These are phyloP conservation scores for Penicillium egyptiacum DNA, from an alignment of 495 filamentous ascomycete species.

Conservation along the genomic window DNA sequence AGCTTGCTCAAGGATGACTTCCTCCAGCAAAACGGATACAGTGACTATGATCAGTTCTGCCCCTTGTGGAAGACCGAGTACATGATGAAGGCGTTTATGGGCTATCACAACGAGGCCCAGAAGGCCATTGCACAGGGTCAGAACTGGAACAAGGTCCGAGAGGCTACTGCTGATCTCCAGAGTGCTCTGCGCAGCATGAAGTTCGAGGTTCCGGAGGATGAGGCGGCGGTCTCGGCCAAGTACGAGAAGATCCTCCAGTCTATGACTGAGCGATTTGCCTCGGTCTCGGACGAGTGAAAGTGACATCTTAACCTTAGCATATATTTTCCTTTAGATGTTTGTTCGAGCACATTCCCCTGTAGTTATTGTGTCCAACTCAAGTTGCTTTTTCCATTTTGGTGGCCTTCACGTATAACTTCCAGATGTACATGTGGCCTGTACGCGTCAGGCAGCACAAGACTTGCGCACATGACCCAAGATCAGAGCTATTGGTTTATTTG, in stretches of 20 bases:
- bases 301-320: conserved; percentile 20
- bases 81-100: conserved; percentile 99
- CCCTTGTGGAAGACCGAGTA: conserved; percentile 99
- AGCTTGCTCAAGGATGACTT: conserved; percentile 97
- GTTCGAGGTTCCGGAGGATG: conserved; percentile 84
- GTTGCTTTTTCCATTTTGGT: conserved; percentile 7
- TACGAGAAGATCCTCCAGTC: conserved; percentile 88
- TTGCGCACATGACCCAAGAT: conserved; percentile 1
- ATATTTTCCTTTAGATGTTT: conserved; percentile 27
- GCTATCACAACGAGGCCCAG: conserved; percentile 94
- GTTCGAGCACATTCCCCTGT: conserved; percentile 44
- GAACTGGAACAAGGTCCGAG: conserved; percentile 87
- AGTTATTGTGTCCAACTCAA: conserved; percentile 34
- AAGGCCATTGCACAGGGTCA: conserved; percentile 90
- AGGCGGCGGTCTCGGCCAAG: conserved; percentile 75
- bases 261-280: conserved; percentile 95
- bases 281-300: conserved; percentile 84
- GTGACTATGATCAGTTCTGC: conserved; percentile 98
- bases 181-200: conserved; percentile 83
- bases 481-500: neutral
- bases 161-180: conserved; percentile 85
- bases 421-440: conserved; percentile 6
- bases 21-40: conserved; percentile 98
- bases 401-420: neutral
- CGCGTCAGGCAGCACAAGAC: conserved; percentile 4